Evolutionary conservation across 805 yeast species (phyloP).

Genomic region (Ogataea henricii): DNA sequence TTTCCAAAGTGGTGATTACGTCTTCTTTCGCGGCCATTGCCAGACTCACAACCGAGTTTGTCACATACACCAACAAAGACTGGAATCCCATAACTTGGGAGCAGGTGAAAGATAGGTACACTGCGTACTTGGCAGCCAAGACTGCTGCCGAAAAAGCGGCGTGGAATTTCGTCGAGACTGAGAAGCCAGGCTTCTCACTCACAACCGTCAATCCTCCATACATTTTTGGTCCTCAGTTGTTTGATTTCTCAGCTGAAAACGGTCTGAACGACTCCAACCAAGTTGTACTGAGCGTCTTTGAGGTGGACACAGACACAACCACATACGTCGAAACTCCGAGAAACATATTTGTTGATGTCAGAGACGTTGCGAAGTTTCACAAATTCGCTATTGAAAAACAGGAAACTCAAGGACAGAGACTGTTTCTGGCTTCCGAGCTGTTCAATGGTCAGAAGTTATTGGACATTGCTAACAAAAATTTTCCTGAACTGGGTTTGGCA

Average conservation of each 20-base stretch:
- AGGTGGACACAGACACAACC: background rate
- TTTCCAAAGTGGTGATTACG: slow-evolving; percentile 46
- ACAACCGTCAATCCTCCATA: slow-evolving; percentile 39
- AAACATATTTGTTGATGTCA: background rate
- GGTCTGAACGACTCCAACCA: background rate
- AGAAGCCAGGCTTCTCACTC: slow-evolving; percentile 31
- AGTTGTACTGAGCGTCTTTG: background rate
- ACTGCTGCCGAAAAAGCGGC: slow-evolving; percentile 45
- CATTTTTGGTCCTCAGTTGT: slow-evolving; percentile 9
- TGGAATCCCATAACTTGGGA: slow-evolving; percentile 37
- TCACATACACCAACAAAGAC: slow-evolving; percentile 28
- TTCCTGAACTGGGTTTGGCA: background rate
- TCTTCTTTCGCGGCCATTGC: slow-evolving; percentile 53
- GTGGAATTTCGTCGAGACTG: slow-evolving; percentile 40
- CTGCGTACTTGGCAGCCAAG: slow-evolving; percentile 42
- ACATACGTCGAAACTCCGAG: background rate
- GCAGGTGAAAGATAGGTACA: slow-evolving; percentile 30
- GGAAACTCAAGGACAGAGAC: background rate
- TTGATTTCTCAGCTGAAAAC: slow-evolving; percentile 17
- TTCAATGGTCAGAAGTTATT: background rate
- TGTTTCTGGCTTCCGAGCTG: background rate
- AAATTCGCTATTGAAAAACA: background rate
- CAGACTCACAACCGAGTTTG: background rate
- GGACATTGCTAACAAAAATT: background rate
- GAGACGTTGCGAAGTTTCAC: slow-evolving; percentile 3